Percentiles rank a stretch among this genome's conserved stretches.
These are phyloP conservation scores for Bidens hawaiensis DNA, from an alignment of 140 eudicot species.

Conservation along the genomic window DNA sequence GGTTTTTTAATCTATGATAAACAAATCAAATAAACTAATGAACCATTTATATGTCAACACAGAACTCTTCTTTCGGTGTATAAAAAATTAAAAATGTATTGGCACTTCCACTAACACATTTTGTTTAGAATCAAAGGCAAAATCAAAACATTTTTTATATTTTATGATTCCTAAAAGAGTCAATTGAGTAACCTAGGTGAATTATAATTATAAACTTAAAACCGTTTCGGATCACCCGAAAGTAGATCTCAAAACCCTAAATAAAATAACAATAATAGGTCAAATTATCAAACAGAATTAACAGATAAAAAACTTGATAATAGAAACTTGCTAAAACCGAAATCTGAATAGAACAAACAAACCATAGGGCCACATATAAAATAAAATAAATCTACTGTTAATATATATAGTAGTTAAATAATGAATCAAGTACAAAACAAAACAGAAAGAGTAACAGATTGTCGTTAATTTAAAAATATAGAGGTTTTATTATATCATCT, in stretches of 20 bases:
- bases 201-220: not conserved
- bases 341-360: too few relatives aligned
- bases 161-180: not conserved
- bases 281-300: not conserved
- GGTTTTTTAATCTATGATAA: too few relatives aligned
- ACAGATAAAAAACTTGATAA: constrained; percentile 3
- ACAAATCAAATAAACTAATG: too few relatives aligned
- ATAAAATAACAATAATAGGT: not conserved
- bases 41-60: not conserved
- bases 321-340: too few relatives aligned
- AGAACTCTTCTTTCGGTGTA: not conserved
- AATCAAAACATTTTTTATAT: not conserved
- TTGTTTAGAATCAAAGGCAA: not conserved
- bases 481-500: too few relatives aligned
- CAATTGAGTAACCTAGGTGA: not conserved
- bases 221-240: constrained; percentile 16
- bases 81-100: too few relatives aligned
- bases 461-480: too few relatives aligned
- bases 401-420: constrained; percentile 9
- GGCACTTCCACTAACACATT: not conserved
- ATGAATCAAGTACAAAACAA: constrained; percentile 21
- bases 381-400: not conserved
- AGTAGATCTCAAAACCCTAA: not conserved
- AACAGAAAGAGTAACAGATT: constrained; percentile 7
- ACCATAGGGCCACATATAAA: too few relatives aligned